These are phyloP conservation scores for Aquilaria malaccensis DNA, from an alignment of 345 rosid genomes.

Conservation along the genomic window DNA sequence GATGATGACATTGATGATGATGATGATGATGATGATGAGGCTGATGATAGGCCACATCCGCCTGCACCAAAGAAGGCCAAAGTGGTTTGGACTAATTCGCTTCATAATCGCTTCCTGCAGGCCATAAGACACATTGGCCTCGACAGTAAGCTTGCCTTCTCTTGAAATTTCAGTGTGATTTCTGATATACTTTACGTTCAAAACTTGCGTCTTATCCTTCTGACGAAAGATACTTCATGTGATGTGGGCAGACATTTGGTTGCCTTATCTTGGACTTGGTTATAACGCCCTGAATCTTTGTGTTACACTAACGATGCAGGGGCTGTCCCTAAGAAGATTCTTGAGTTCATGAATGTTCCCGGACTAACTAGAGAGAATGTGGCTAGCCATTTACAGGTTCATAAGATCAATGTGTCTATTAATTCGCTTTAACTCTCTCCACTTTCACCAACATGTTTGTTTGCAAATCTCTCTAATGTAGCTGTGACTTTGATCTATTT, in stretches of 20 bases:
- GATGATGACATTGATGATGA: too few relatives aligned
- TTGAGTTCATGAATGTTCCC: constrained; percentile 56
- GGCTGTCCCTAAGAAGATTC: constrained; percentile 74
- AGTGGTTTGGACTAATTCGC: constrained; percentile 54
- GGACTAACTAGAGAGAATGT: constrained; percentile 76
- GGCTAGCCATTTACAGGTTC: constrained; percentile 77
- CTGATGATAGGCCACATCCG: constrained; percentile 3
- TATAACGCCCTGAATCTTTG: background rate
- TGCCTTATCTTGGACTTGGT: background rate
- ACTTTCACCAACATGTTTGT: background rate
- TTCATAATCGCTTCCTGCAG: constrained; percentile 52
- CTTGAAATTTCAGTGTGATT: too few relatives aligned
- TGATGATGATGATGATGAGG: constrained; percentile 1
- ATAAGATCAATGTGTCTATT: background rate
- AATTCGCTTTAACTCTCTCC: background rate
- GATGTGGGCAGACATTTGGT: background rate
- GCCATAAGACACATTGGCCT: constrained; percentile 52
- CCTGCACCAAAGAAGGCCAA: constrained; percentile 37
- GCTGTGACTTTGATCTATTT: background rate
- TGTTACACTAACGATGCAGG: constrained; percentile 26
- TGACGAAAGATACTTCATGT: background rate
- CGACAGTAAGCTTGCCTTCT: constrained; percentile 42
- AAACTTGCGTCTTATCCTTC: background rate
- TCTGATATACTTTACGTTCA: too few relatives aligned
- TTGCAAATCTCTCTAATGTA: background rate